Conservation (phyloP, 2,329 filamentous ascomycete genomes). For the Paraconiothyrium sp. region DNA sequence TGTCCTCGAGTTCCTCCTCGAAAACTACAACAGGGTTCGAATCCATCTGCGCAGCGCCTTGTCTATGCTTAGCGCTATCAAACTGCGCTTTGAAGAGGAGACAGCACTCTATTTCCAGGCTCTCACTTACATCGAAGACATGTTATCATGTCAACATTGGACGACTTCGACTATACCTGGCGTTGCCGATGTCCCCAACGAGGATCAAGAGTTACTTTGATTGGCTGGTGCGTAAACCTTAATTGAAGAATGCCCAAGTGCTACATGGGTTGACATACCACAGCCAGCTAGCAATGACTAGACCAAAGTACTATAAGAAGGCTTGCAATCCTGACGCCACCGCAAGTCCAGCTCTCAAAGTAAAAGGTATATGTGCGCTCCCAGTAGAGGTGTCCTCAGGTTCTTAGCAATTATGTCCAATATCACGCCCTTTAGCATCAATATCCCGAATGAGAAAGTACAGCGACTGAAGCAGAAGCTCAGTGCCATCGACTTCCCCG, state of each 20-base stretch:
- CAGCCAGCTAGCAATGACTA: not conserved
- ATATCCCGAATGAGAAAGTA: slow-evolving; percentile 40
- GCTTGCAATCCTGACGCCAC: not conserved
- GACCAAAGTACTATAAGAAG: not conserved
- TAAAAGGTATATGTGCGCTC: not conserved
- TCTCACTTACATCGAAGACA: not conserved
- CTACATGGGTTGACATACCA: not conserved
- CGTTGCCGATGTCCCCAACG: not conserved
- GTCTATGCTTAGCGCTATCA: slow-evolving; percentile 1
- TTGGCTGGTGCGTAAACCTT: slow-evolving; percentile 18
- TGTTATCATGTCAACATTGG: not conserved
- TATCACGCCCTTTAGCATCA: slow-evolving; percentile 18
- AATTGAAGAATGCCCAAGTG: slow-evolving; percentile 6
- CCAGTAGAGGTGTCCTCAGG: not conserved
- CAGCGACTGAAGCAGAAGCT: slow-evolving; percentile 66
- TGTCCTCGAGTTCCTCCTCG: slow-evolving; percentile 14
- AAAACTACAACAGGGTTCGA: slow-evolving; percentile 13
- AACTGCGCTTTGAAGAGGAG: not conserved
- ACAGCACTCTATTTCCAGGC: not conserved
- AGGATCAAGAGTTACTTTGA: not conserved
- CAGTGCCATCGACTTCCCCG: slow-evolving; percentile 62
- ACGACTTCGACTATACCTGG: not conserved
- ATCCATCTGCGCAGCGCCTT: slow-evolving; percentile 5
- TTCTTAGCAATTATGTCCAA: slow-evolving; percentile 1
- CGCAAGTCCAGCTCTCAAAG: not conserved